phyloP scores from a whole-genome alignment of 257 asterid species.

The Capsicum pubescens region DNA sequence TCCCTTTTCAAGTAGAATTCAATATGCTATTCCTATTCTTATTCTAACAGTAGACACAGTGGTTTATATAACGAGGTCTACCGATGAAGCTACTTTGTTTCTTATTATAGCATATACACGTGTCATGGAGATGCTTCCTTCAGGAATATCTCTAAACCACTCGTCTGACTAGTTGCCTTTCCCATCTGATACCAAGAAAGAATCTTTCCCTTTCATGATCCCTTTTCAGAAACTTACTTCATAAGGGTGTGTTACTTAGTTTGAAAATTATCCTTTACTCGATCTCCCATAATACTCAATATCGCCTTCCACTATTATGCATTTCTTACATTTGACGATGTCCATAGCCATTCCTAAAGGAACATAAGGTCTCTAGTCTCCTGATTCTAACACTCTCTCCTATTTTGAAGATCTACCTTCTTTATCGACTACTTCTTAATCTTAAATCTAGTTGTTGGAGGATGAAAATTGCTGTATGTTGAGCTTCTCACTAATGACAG shows the following conservation, averaged over 20 bases:
- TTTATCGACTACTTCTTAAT: background rate
- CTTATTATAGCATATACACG: background rate
- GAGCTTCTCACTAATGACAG: background rate
- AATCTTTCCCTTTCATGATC: background rate
- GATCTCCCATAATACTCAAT: background rate
- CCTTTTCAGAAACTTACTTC: background rate
- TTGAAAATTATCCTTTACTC: background rate
- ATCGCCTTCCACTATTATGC: background rate
- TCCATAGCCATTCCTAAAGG: background rate
- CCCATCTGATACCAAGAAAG: background rate
- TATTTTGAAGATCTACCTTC: constrained; percentile 1
- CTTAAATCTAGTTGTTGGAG: background rate
- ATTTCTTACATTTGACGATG: background rate
- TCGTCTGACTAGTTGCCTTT: background rate
- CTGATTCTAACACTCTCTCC: background rate
- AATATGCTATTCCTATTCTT: no score
- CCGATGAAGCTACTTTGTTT: background rate
- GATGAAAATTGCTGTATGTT: background rate
- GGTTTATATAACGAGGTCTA: background rate
- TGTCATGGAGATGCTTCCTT: background rate
- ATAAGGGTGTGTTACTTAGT: background rate
- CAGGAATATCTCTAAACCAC: background rate
- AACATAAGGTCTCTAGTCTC: background rate
- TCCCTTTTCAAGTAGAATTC: no score
- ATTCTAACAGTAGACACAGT: no score